A percentile compares a stretch with the other conserved stretches of the same genome.
These are phyloP conservation scores for Dissoconium aciculare DNA, from an alignment of 2,329 filamentous ascomycete species.

Conservation along the genomic window DNA sequence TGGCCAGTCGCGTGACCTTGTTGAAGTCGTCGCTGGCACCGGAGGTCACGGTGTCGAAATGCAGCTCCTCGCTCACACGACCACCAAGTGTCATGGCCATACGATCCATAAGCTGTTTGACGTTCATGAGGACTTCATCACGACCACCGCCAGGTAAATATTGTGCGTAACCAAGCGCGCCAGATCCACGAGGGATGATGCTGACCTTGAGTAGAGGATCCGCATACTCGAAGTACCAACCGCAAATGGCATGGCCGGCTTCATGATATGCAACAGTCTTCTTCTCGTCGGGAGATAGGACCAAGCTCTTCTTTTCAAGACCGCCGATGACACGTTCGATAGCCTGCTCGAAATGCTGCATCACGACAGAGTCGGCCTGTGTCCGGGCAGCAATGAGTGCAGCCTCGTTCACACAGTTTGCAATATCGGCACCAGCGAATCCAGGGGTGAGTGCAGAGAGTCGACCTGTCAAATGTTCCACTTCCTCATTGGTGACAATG, in stretches of 20 bases:
- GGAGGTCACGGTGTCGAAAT: constrained; percentile 91
- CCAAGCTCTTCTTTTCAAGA: constrained; percentile 91
- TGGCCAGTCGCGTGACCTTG: constrained; percentile 93
- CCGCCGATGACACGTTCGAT: constrained; percentile 96
- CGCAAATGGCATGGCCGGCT: constrained; percentile 93
- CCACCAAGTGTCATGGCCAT: constrained; percentile 99
- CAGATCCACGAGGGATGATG: constrained; percentile 91
- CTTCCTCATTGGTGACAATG: constrained; percentile 82
- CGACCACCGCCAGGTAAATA: constrained; percentile 83
- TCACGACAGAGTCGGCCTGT: constrained; percentile 64
- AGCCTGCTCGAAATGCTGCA: constrained; percentile 90
- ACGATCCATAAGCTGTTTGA: constrained; percentile 91
- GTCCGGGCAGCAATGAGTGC: constrained; percentile 81
- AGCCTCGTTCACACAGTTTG: constrained; percentile 96
- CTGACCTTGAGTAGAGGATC: constrained; percentile 96
- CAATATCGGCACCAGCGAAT: constrained; percentile 94
- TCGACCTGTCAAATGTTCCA: constrained; percentile 74
- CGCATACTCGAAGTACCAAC: constrained; percentile 94
- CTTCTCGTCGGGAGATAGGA: constrained; percentile 88
- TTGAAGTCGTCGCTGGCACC: constrained; percentile 96
- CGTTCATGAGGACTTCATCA: constrained; percentile 91
- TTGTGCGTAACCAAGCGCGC: constrained; percentile 87
- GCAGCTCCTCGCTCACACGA: constrained; percentile 85
- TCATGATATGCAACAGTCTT: constrained; percentile 95
- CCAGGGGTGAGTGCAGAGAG: constrained; percentile 86